Evolutionary conservation across 805 yeast species (phyloP).

Genomic region (Naumovozyma baii): DNA sequence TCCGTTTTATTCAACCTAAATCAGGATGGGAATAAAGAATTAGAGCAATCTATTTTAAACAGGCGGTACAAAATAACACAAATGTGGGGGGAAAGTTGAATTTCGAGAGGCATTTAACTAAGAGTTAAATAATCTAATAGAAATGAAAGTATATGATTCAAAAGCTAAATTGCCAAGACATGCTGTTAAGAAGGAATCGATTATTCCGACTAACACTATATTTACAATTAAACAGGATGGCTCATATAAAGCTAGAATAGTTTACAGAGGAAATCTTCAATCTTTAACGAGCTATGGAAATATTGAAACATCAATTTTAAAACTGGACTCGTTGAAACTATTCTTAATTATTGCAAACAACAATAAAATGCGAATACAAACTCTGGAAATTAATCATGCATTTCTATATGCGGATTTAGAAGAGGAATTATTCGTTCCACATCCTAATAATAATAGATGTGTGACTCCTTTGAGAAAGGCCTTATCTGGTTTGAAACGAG

Average conservation of each 20-base stretch:
- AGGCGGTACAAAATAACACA: conserved; percentile 5
- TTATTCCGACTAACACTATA: conserved; percentile 1
- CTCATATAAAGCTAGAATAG: conserved; percentile 3
- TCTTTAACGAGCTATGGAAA: conserved; percentile 1
- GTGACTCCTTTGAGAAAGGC: conserved; percentile 1
- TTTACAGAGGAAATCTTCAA: conserved; percentile 5
- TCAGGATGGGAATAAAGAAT: conserved; percentile 1
- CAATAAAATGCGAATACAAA: background rate
- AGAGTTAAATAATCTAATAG: conserved; percentile 5
- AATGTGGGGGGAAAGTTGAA: background rate
- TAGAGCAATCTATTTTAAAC: conserved; percentile 4
- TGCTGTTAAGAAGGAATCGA: background rate
- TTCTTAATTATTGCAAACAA: background rate
- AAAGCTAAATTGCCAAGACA: background rate
- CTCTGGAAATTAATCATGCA: conserved; percentile 1
- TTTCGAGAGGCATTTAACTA: conserved; percentile 4
- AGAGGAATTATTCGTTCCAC: background rate
- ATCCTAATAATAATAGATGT: background rate
- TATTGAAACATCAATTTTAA: conserved; percentile 1
- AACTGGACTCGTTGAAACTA: conserved; percentile 1
- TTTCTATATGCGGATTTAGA: conserved; percentile 1
- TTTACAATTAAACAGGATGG: conserved; percentile 6
- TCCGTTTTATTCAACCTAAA: too few relatives aligned
- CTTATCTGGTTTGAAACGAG: conserved; percentile 4
- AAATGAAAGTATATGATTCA: conserved; percentile 5